Conservation (phyloP, 805 yeast genomes). For the Candida loeiensis region DNA sequence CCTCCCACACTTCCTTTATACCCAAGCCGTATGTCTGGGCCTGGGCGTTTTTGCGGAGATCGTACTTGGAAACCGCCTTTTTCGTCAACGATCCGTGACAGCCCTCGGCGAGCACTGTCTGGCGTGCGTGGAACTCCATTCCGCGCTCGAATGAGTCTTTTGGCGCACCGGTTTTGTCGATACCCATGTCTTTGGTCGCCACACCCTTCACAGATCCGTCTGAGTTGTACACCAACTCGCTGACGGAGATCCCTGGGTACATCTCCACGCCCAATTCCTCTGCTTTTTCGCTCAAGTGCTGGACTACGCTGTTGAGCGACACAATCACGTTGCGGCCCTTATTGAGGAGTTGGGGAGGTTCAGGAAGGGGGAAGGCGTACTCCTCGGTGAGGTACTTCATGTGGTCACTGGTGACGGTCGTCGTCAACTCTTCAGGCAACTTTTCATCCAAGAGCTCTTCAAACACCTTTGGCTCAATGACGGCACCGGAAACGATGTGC, state of each 20-base stretch:
- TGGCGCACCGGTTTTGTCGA: constrained; percentile 70
- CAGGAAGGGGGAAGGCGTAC: constrained; percentile 71
- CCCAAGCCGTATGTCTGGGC: constrained; percentile 96
- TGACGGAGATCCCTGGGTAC: constrained; percentile 85
- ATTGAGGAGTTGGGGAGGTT: constrained; percentile 88
- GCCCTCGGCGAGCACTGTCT: constrained; percentile 94
- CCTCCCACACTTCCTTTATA: constrained; percentile 96
- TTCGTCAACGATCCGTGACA: constrained; percentile 94
- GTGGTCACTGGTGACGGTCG: constrained; percentile 70
- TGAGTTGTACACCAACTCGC: constrained; percentile 63
- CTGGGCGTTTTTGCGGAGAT: constrained; percentile 58
- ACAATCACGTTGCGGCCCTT: constrained; percentile 80
- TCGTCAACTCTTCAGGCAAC: constrained; percentile 71
- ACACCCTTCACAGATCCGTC: constrained; percentile 73
- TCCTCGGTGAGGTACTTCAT: constrained; percentile 66
- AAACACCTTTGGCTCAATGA: constrained; percentile 84
- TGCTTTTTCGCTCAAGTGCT: constrained; percentile 81
- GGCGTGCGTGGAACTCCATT: constrained; percentile 91
- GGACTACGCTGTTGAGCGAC: constrained; percentile 75
- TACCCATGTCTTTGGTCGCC: constrained; percentile 91
- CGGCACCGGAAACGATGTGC: constrained; percentile 92
- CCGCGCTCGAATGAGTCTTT: constrained; percentile 89
- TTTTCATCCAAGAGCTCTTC: constrained; percentile 81
- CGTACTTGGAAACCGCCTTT: constrained; percentile 63
- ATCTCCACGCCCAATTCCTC: constrained; percentile 92